Conservation (phyloP, 2,329 filamentous ascomycete genomes). For the Cladorrhinum sp. region DNA sequence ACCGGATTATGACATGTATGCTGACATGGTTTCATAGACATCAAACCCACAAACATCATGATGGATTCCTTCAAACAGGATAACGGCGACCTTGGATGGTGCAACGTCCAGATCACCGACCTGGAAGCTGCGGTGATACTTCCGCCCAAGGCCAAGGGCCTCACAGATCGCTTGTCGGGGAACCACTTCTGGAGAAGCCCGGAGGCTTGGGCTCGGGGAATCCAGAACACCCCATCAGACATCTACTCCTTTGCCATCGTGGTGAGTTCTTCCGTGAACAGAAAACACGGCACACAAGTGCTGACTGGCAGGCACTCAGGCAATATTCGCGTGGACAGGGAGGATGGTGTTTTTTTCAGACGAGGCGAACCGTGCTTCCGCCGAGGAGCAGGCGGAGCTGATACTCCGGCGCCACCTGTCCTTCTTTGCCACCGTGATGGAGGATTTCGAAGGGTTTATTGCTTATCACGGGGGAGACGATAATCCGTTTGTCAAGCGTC, state of each 20-base stretch:
- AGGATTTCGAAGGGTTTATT: constrained; percentile 19
- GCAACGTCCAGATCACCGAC: constrained; percentile 22
- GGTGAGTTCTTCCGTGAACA: constrained; percentile 12
- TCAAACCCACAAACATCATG: constrained; percentile 23
- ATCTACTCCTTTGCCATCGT: constrained; percentile 21
- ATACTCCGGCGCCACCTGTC: constrained; percentile 23
- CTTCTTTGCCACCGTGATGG: constrained; percentile 19
- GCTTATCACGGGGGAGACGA: constrained; percentile 16
- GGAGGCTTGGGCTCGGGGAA: constrained; percentile 18
- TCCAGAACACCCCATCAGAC: constrained; percentile 20
- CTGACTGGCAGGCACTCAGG: constrained; percentile 17
- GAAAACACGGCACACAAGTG: constrained; percentile 6
- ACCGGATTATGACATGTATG: neutral
- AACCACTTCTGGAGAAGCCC: constrained; percentile 22
- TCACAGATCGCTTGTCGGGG: constrained; percentile 19
- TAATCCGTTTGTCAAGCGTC: constrained; percentile 12
- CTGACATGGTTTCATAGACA: constrained; percentile 17
- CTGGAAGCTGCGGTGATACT: constrained; percentile 19
- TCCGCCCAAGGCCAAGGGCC: constrained; percentile 18
- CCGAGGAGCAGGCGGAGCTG: constrained; percentile 17
- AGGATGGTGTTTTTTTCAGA: constrained; percentile 21
- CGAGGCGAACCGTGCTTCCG: constrained; percentile 17
- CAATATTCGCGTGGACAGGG: constrained; percentile 20
- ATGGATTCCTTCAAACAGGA: constrained; percentile 18
- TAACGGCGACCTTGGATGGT: constrained; percentile 13